Evolutionary conservation across 1,284 basidiomycete species (phyloP), one percentile per base, ranked within the genome.

Genomic region (Thelephora terrestris): DNA sequence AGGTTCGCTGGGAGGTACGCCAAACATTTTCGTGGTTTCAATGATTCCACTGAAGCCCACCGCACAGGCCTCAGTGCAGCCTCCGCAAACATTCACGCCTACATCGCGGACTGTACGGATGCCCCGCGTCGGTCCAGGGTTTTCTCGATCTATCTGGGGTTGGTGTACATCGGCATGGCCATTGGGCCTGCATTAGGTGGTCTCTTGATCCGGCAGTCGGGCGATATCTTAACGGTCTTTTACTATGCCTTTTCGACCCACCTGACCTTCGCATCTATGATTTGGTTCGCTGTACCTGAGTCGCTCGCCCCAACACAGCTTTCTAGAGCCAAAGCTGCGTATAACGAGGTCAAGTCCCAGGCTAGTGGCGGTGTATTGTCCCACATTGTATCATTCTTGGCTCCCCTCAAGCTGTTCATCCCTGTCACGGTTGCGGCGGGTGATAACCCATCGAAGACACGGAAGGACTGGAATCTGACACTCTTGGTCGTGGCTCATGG

Each of bases 1-100:
- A 53, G 93, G 92, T 7, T 52, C 75, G 3, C 64, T 91, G 6
- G 93, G 93, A 50, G 87, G 93, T 76, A 62, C 63, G 71, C 64
- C 29, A 36, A 21, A 21, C 50, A 3, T 9, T 5, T 45, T 43
- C 25, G 18, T 24, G 29, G 18, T 40, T 18, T 32, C 20, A 23
- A 14, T 23, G 35, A n/a, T 37, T 18, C 42, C 18, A 39, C 37
- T 18, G n/a, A 20, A 23, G 12, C 43, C 14, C 45, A 45, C n/a
- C n/a, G 17, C 48, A 18, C 51, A 84, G 81, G 80, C 7, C 57
- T 76, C 49, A 58, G 71, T 2, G 70, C 73, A 14, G 69, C 68
- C 3, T 58, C 67, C 5, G 79, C 78, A 1, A 72, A 74, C 1
- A 66, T 73, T 17, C 75, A 84, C 58, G 79, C 78, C 1, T 85